Evolutionary conservation across 805 yeast genomes (phyloP).

Genomic region (Sporopachydermia quercuum): DNA sequence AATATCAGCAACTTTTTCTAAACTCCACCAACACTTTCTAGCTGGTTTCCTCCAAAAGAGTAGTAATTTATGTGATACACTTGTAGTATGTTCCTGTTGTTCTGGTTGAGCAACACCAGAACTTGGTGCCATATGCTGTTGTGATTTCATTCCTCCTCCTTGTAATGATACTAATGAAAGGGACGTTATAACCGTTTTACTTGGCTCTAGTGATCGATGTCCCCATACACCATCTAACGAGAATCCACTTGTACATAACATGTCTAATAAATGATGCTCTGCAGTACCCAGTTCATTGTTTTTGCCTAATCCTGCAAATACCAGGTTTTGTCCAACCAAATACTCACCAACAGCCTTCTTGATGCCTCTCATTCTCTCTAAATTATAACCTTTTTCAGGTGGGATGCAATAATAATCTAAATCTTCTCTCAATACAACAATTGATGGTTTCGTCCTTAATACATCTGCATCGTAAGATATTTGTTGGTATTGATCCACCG

Average conservation of each 20-base stretch:
- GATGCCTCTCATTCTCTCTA: slow-evolving; percentile 47
- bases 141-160: slow-evolving; percentile 26
- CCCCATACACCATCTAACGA: slow-evolving; percentile 65
- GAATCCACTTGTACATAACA: slow-evolving; percentile 88
- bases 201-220: slow-evolving; percentile 73
- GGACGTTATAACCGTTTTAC: slow-evolving; percentile 75
- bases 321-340: slow-evolving; percentile 37
- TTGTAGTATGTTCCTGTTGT: not conserved
- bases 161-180: slow-evolving; percentile 34
- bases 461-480: slow-evolving; percentile 38
- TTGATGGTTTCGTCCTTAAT: slow-evolving; percentile 69
- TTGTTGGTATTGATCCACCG: slow-evolving; percentile 14
- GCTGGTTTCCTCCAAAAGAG: slow-evolving; percentile 98
- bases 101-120: not conserved
- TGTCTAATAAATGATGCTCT: slow-evolving; percentile 85
- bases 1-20: slow-evolving; percentile 20
- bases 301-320: slow-evolving; percentile 60
- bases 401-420: slow-evolving; percentile 88
- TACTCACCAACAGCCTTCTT: slow-evolving; percentile 62
- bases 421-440: slow-evolving; percentile 87
- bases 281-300: slow-evolving; percentile 49
- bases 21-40: slow-evolving; percentile 95
- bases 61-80: slow-evolving; percentile 41
- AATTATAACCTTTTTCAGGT: slow-evolving; percentile 37
- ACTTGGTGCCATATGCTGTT: not conserved